phyloP scores from a whole-genome alignment of 1,139 yeast genomes.

The Hanseniaspora sp. region DNA sequence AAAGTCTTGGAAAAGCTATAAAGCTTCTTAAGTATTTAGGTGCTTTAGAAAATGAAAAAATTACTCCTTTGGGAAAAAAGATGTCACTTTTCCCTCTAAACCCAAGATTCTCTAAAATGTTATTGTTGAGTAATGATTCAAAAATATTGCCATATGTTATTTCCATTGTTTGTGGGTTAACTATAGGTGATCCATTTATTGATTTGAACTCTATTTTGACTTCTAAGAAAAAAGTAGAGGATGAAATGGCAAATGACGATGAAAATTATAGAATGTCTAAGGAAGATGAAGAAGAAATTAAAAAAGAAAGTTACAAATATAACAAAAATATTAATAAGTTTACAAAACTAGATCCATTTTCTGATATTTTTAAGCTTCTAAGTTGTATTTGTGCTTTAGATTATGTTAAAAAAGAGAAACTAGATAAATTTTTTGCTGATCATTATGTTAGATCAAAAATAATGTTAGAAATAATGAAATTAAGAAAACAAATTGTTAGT shows the following conservation, averaged over 20 bases:
- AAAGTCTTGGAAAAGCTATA: constrained; percentile 53
- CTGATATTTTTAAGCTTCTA: constrained; percentile 66
- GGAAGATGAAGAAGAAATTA: constrained; percentile 33
- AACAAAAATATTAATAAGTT: constrained; percentile 50
- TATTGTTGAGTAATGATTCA: constrained; percentile 77
- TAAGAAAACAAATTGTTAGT: constrained; percentile 65
- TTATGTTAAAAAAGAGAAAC: constrained; percentile 46
- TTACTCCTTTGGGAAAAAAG: constrained; percentile 69
- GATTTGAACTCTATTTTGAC: constrained; percentile 63
- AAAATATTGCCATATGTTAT: constrained; percentile 77
- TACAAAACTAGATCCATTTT: constrained; percentile 52
- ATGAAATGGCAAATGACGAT: constrained; percentile 21
- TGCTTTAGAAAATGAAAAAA: constrained; percentile 50
- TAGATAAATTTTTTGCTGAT: constrained; percentile 39
- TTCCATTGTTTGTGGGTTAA: constrained; percentile 81
- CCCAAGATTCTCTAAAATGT: constrained; percentile 85
- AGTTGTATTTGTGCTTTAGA: constrained; percentile 87
- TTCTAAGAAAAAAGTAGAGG: constrained; percentile 13
- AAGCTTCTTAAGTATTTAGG: constrained; percentile 61
- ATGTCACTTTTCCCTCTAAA: constrained; percentile 90
- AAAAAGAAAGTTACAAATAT: constrained; percentile 40
- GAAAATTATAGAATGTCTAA: constrained; percentile 25
- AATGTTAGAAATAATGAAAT: constrained; percentile 75
- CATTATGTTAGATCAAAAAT: constrained; percentile 56
- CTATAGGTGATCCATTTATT: constrained; percentile 88